Base-by-base conservation (phyloP, 208 protist species). In the Leishmania braziliensis region DNA sequence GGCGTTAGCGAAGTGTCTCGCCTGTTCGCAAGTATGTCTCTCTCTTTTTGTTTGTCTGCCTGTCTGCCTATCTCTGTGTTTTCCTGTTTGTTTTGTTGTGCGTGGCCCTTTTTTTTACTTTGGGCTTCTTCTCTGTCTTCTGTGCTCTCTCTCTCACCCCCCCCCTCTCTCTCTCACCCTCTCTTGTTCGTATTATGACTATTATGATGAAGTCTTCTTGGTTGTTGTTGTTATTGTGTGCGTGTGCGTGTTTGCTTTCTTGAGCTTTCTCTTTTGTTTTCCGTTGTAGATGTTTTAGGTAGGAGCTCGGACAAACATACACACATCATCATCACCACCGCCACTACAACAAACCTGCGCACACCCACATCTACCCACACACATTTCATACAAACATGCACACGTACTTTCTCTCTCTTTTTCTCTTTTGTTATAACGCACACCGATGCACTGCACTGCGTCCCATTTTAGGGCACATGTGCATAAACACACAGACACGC, bases 91-190 rank as follows among this genome's bases (percentile, higher is more conserved):
- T 58, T 16, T 33, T 63, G 58, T 63, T 33, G 8, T 63, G 8
- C 29, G 58, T 63, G 58, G 9, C 20, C 8, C n/a, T 43, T 29
- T 29, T 23, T 29, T 43, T 43, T 68, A 39, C 48, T 68, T 71
- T 71, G 4, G 23, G 20, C 66, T 71, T 16, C 54, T 23, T 70
- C 29, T 65, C 8, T 70, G 56, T 80, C 33, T 58, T 29, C 12
- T 80, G 20, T 80, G 9, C 46, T 46, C 43, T 46, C 43, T 46
- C 43, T 43, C 39, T 43, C 39, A 43, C 39, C 39, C 39, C 39
- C 39, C 39, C 1, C 56, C 80, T 51, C 81, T 74, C n/a, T 85
- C 48, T 58, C 79, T 79, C 76, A 66, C n/a, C 26, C 66, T 84
- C 9, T 81, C 46, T 83, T 26, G 70, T 51, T 75, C 26, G 26